These are phyloP conservation scores for Rhododendron vialii DNA, from an alignment of 148 eudicot genomes.

Conservation along the genomic window DNA sequence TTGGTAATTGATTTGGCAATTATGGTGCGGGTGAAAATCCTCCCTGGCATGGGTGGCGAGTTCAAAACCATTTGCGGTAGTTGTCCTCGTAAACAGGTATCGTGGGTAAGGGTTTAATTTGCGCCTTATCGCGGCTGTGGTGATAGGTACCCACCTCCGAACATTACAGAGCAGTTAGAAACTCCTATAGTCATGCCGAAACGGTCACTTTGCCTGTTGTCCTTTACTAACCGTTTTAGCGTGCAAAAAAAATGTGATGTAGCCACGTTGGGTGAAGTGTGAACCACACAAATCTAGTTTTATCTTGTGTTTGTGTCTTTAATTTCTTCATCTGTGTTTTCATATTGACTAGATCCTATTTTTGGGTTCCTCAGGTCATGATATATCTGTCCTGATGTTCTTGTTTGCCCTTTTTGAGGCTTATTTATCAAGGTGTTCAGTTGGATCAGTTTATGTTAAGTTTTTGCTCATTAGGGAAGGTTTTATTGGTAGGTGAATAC, in stretches of 20 bases:
- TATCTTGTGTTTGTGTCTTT: too few relatives aligned
- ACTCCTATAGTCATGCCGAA: too few relatives aligned
- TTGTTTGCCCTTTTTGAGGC: not conserved
- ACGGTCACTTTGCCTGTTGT: too few relatives aligned
- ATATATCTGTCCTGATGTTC: not conserved
- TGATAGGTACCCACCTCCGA: not conserved
- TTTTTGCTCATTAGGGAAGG: conserved; percentile 3
- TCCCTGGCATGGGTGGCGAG: not conserved
- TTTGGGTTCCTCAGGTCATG: not conserved
- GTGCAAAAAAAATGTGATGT: too few relatives aligned
- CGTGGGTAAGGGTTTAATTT: not conserved
- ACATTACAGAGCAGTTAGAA: too few relatives aligned
- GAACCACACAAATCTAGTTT: too few relatives aligned
- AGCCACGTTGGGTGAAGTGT: too few relatives aligned
- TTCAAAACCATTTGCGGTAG: not conserved
- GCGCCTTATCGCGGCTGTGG: not conserved
- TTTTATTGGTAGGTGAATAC: conserved; percentile 59
- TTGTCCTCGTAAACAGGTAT: not conserved
- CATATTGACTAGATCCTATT: too few relatives aligned
- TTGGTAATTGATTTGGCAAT: not conserved
- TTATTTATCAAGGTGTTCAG: not conserved
- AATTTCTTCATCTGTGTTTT: too few relatives aligned
- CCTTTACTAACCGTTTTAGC: too few relatives aligned
- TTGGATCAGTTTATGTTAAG: not conserved
- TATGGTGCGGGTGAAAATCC: not conserved